Evolutionary conservation across 2,329 filamentous ascomycete species (phyloP).

Genomic region (Pseudogymnoascus sp.): DNA sequence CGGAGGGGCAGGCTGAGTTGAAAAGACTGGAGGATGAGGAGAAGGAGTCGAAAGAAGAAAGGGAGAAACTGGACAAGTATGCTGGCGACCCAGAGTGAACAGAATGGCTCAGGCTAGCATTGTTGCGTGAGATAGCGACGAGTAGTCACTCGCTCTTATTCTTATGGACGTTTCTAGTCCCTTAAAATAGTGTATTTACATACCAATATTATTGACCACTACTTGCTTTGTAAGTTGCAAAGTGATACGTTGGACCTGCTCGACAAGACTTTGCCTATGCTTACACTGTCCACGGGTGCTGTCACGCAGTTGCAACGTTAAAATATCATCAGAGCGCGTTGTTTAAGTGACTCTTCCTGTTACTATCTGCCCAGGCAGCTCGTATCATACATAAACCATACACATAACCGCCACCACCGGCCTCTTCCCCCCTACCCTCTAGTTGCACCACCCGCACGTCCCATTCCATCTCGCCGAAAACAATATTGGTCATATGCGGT

Average conservation of each 20-base stretch:
- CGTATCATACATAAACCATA: background rate
- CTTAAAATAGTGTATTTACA: background rate
- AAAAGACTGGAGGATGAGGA: slow-evolving; percentile 64
- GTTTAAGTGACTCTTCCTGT: background rate
- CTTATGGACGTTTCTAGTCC: background rate
- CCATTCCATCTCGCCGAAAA: background rate
- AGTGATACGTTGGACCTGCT: background rate
- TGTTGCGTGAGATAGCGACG: background rate
- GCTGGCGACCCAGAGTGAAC: slow-evolving; percentile 30
- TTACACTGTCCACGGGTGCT: background rate
- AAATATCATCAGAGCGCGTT: background rate
- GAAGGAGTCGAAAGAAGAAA: slow-evolving; percentile 20
- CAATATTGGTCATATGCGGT: background rate
- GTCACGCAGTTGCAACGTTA: background rate
- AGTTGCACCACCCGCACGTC: background rate
- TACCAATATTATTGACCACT: background rate
- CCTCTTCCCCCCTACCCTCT: background rate
- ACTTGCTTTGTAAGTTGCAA: background rate
- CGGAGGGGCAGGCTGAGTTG: slow-evolving; percentile 71
- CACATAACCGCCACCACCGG: background rate
- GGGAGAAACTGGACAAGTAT: slow-evolving; percentile 26
- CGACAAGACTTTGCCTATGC: background rate
- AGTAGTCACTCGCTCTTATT: background rate
- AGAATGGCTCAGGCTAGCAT: background rate
- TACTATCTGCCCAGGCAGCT: background rate